Percentiles rank a stretch among this genome's conserved stretches.
phyloP scores from a whole-genome alignment of 106 monocot genomes.

The Dendrobium nobile region DNA sequence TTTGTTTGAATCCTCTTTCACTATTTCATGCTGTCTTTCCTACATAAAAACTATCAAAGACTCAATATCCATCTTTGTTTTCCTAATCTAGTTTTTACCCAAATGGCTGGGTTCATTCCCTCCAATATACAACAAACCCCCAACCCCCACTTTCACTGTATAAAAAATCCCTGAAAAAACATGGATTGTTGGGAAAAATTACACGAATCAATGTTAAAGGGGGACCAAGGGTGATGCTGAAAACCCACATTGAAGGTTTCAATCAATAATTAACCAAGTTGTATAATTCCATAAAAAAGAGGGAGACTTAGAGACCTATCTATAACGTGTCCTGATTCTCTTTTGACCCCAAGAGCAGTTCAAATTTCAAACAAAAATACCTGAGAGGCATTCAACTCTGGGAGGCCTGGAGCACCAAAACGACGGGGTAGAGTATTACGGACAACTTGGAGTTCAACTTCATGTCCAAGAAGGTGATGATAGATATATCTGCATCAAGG shows the following conservation, averaged over 20 bases:
- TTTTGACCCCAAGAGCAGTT: not conserved
- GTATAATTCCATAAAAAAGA: not conserved
- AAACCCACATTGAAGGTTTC: not conserved
- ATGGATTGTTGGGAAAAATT: not conserved
- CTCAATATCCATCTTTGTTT: no score
- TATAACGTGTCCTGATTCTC: not conserved
- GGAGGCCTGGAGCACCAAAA: slow-evolving; percentile 98
- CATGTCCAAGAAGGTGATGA: slow-evolving; percentile 95
- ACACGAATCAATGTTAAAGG: not conserved
- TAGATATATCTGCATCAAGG: slow-evolving; percentile 73
- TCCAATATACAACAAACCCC: not conserved
- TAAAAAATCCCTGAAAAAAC: not conserved
- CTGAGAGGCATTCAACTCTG: slow-evolving; percentile 98
- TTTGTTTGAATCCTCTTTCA: no score
- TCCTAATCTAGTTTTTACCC: no score
- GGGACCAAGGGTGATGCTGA: not conserved
- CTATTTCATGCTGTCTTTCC: no score
- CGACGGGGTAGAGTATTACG: slow-evolving; percentile 93
- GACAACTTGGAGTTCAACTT: slow-evolving; percentile 92
- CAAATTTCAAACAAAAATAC: slow-evolving; percentile 21
- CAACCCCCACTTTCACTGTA: not conserved
- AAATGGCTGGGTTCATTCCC: no score
- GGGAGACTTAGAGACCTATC: not conserved
- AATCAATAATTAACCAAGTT: not conserved
- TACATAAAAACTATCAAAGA: no score